Percentiles rank a stretch among this genome's conserved stretches.
phyloP scores from a whole-genome alignment of 2,329 filamentous ascomycete genomes.

The Clonostachys rhizophaga region DNA sequence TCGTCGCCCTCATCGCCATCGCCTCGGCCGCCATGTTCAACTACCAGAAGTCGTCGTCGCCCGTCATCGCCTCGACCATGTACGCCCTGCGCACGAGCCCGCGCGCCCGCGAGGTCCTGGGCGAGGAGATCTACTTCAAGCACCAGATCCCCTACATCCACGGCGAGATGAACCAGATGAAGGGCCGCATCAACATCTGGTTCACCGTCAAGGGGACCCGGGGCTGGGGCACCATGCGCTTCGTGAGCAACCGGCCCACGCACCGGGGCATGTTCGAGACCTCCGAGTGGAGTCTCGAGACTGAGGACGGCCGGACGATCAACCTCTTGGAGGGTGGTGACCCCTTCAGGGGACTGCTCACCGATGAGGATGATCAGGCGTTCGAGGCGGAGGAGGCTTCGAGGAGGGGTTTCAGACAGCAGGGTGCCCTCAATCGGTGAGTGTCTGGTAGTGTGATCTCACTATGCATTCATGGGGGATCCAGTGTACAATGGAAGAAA shows the following conservation, averaged over 20 bases:
- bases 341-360: conserved; percentile 57
- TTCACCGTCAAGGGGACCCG: conserved; percentile 83
- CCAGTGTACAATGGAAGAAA: too few relatives aligned
- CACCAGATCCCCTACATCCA: conserved; percentile 78
- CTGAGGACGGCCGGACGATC: conserved; percentile 53
- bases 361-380: conserved; percentile 28
- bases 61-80: conserved; percentile 79
- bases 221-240: conserved; percentile 68
- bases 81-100: conserved; percentile 85
- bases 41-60: conserved; percentile 92
- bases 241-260: conserved; percentile 67
- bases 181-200: conserved; percentile 80
- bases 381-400: conserved; percentile 22
- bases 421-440: conserved; percentile 25
- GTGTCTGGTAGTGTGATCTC: too few relatives aligned
- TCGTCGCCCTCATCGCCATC: conserved; percentile 64
- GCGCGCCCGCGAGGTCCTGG: conserved; percentile 70
- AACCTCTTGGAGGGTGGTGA: conserved; percentile 71
- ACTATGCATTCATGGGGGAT: too few relatives aligned
- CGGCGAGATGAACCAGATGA: conserved; percentile 88
- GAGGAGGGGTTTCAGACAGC: conserved; percentile 49
- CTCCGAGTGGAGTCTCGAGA: conserved; percentile 81
- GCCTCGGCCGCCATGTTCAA: conserved; percentile 92
- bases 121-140: conserved; percentile 82
- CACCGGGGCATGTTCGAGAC: conserved; percentile 72